Conservation (phyloP, 2,329 filamentous ascomycete genomes). For the Diaporthe citri region DNA sequence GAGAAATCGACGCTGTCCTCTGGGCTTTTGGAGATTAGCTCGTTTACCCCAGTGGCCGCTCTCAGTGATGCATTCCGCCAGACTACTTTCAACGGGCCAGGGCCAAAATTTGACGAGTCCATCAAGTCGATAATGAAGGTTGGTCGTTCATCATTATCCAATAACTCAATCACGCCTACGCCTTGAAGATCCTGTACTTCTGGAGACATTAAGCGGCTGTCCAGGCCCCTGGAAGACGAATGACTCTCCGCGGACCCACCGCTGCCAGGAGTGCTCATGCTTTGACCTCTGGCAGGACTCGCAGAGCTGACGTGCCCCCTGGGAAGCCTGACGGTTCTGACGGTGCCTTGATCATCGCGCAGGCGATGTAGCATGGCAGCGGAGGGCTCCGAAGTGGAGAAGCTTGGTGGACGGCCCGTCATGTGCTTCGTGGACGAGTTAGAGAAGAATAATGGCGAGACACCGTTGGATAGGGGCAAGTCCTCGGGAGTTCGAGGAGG, state of each 20-base stretch:
- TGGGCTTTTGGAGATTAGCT: conserved; percentile 66
- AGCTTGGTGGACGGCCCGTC: conserved; percentile 53
- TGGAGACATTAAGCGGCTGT: conserved; percentile 60
- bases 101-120: conserved; percentile 66
- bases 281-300: conserved; percentile 56
- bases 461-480: conserved; percentile 41
- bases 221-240: conserved; percentile 66
- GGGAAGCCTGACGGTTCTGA: conserved; percentile 69
- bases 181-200: conserved; percentile 70
- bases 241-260: conserved; percentile 66
- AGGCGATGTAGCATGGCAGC: conserved; percentile 61
- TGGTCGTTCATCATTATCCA: conserved; percentile 82
- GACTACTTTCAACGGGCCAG: conserved; percentile 69
- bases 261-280: conserved; percentile 65
- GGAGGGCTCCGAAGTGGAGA: conserved; percentile 56
- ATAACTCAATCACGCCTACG: conserved; percentile 77
- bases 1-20: conserved; percentile 63
- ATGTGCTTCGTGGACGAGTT: conserved; percentile 53
- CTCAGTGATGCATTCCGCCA: conserved; percentile 79
- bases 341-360: conserved; percentile 58
- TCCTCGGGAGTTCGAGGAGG: conserved; percentile 43
- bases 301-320: conserved; percentile 64
- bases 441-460: conserved; percentile 67
- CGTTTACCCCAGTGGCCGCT: conserved; percentile 65
- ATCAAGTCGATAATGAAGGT: conserved; percentile 80